phyloP scores from a whole-genome alignment of 2,329 filamentous ascomycete genomes.

The Aureobasidium sp. region DNA sequence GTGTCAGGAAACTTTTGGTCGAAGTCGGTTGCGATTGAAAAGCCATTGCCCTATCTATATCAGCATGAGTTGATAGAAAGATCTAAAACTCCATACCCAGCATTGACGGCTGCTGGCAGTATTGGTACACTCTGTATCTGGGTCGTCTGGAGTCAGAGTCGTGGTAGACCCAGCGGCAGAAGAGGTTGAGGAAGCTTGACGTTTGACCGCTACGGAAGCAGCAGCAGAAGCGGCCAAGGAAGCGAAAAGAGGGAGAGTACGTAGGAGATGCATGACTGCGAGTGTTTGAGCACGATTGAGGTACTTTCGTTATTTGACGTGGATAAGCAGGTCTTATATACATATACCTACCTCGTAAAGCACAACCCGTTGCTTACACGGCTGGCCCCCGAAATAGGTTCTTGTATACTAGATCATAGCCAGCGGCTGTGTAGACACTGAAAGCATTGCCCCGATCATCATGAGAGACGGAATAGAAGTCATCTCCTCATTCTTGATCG shows the following conservation, averaged over 20 bases:
- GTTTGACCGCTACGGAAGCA: background rate
- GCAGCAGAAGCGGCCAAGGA: constrained; percentile 6
- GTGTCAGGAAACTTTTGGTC: constrained; percentile 29
- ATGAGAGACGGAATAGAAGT: background rate
- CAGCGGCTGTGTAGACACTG: background rate
- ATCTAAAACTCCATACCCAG: background rate
- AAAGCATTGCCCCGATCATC: background rate
- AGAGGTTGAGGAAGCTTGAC: background rate
- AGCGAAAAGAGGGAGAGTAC: background rate
- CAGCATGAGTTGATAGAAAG: background rate
- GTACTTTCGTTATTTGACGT: background rate
- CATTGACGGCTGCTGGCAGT: background rate
- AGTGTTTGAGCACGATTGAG: constrained; percentile 7
- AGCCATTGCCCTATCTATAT: constrained; percentile 26
- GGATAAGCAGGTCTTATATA: background rate
- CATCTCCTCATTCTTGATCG: background rate
- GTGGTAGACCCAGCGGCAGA: background rate
- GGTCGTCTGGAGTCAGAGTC: background rate
- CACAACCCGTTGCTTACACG: background rate
- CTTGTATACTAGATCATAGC: background rate
- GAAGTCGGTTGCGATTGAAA: constrained; percentile 30
- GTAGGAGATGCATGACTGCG: constrained; percentile 8
- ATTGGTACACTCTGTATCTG: constrained; percentile 1
- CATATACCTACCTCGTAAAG: background rate
- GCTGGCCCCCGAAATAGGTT: background rate